Conservation (phyloP, 257 asterid species). For the Coffea eugenioides region DNA sequence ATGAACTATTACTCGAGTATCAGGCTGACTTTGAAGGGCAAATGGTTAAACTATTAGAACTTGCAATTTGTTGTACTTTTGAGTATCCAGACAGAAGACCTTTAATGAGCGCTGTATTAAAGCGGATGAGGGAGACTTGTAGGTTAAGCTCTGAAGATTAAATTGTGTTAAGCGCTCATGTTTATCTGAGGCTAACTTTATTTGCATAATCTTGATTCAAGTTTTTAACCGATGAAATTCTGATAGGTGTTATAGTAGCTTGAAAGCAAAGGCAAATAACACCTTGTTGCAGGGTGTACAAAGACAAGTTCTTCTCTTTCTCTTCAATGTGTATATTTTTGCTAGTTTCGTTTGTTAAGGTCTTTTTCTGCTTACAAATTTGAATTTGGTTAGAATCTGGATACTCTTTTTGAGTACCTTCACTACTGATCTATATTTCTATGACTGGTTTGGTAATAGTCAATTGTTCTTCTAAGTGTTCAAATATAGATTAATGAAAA, state of each 20-base stretch:
- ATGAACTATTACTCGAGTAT: background rate
- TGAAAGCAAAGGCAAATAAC: background rate
- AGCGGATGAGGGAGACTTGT: constrained; percentile 25
- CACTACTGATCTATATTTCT: background rate
- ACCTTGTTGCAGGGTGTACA: background rate
- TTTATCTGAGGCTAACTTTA: background rate
- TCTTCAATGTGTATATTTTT: background rate
- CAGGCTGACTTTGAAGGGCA: constrained; percentile 11
- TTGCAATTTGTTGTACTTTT: constrained; percentile 32
- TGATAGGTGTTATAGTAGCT: background rate
- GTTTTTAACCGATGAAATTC: background rate
- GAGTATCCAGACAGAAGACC: constrained; percentile 30
- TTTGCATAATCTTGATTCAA: background rate
- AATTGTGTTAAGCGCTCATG: background rate
- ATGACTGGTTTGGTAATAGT: background rate
- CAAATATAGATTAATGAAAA: background rate
- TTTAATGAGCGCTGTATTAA: constrained; percentile 23
- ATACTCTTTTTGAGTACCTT: background rate
- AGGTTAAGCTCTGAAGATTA: background rate
- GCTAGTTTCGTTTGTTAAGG: background rate
- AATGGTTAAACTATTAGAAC: constrained; percentile 28
- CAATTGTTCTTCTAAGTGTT: background rate
- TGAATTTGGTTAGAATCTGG: background rate
- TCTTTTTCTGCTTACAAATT: background rate
- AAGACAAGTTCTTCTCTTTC: background rate